Percentiles rank a stretch among this genome's conserved stretches.
Conservation (phyloP, 441 rosid species). For the Croton laevigatus region DNA sequence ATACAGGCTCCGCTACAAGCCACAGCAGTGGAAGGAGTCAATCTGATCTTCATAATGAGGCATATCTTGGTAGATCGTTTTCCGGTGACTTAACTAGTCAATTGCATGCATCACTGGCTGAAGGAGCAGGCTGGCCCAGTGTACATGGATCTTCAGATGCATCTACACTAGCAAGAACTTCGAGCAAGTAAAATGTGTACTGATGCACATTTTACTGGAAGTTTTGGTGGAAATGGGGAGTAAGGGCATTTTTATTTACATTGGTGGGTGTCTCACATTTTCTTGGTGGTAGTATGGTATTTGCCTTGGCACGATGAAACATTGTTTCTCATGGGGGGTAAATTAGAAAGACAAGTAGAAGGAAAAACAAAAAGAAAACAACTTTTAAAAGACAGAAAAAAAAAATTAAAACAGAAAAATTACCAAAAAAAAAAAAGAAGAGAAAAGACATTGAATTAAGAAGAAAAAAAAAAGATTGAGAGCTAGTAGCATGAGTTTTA, state of each 20-base stretch:
- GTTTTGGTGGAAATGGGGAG: constrained; percentile 19
- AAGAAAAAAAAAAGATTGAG: neutral
- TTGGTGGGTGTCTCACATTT: constrained; percentile 22
- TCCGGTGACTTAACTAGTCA: constrained; percentile 36
- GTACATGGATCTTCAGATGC: constrained; percentile 18
- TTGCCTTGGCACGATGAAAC: constrained; percentile 17
- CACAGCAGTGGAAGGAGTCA: constrained; percentile 30
- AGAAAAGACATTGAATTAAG: neutral
- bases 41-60: constrained; percentile 24
- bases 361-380: constrained; percentile 17
- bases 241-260: constrained; percentile 20
- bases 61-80: constrained; percentile 27
- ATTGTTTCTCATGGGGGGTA: constrained; percentile 16
- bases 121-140: constrained; percentile 20
- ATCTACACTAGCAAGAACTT: constrained; percentile 15
- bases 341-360: constrained; percentile 21
- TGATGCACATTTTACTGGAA: constrained; percentile 17
- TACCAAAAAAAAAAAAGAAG: neutral
- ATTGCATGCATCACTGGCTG: constrained; percentile 25
- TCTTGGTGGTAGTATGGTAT: constrained; percentile 17
- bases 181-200: constrained; percentile 23
- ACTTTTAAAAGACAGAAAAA: constrained; percentile 1
- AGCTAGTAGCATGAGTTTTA: constrained; percentile 28
- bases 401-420: neutral
- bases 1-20: constrained; percentile 21